Evolutionary conservation across 805 yeast genomes (phyloP).

Genomic region (Tanozyma kutaoensis): DNA sequence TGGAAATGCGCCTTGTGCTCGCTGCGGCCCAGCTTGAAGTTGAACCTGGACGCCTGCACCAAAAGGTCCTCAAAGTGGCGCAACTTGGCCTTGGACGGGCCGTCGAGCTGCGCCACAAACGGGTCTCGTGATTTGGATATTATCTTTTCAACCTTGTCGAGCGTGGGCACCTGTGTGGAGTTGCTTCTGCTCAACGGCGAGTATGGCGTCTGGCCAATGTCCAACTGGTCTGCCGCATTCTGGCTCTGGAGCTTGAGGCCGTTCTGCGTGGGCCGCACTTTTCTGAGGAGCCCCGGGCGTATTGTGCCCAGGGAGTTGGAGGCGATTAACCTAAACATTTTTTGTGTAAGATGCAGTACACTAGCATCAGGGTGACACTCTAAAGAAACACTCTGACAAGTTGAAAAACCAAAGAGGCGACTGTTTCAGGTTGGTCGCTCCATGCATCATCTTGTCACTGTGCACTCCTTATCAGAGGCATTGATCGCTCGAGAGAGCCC

Average conservation of each 20-base stretch:
- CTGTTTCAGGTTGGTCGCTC: too few species aligned
- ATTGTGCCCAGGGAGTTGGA: constrained; percentile 22
- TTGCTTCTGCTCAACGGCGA: constrained; percentile 2
- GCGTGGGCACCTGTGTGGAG: constrained; percentile 1
- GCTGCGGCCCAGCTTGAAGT: constrained; percentile 1
- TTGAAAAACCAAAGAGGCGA: too few species aligned
- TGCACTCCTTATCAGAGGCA: too few species aligned
- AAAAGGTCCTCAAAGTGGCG: constrained; percentile 9
- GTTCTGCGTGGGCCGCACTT: constrained; percentile 16
- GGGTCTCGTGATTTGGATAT: constrained; percentile 7
- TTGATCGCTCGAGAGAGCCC: too few species aligned
- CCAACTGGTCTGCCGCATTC: constrained; percentile 3
- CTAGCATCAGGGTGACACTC: too few species aligned
- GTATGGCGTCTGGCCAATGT: constrained; percentile 4
- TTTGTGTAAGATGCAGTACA: too few species aligned
- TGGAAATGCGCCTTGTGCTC: constrained; percentile 1
- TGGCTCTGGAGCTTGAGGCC: constrained; percentile 4
- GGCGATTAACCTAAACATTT: constrained; percentile 27
- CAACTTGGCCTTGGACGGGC: too few species aligned
- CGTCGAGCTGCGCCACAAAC: constrained; percentile 8
- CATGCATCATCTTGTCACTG: too few species aligned
- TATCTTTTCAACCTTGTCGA: neutral
- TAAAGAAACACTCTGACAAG: too few species aligned
- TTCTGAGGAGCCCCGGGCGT: constrained; percentile 23
- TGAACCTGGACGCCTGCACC: constrained; percentile 6